Evolutionary conservation across 2,329 filamentous ascomycete genomes (phyloP).

Genomic region (Neonectria neomacrospora): DNA sequence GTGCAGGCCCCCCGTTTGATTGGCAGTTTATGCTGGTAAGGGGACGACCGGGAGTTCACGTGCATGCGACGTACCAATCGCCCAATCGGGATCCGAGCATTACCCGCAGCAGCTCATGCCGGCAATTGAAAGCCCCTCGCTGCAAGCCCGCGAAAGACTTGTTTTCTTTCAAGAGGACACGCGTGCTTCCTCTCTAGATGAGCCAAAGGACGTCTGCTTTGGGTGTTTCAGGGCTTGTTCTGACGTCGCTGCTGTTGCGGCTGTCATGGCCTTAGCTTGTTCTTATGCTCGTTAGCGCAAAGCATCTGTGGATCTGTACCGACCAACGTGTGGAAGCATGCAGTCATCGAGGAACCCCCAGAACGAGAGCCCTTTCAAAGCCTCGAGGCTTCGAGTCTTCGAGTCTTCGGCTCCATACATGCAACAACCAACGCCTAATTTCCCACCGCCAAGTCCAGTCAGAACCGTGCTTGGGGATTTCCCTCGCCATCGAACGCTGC

Average conservation of each 20-base stretch:
- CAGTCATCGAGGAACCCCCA: slow-evolving; percentile 5
- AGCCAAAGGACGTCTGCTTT: background rate
- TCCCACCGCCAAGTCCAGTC: background rate
- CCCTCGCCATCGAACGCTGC: background rate
- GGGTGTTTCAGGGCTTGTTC: slow-evolving; percentile 9
- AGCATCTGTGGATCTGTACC: slow-evolving; percentile 14
- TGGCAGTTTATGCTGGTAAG: slow-evolving; percentile 43
- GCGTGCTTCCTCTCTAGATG: no score
- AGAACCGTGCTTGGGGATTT: background rate
- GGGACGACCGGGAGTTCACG: slow-evolving; percentile 42
- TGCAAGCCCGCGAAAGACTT: background rate
- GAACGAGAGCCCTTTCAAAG: background rate
- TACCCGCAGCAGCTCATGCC: slow-evolving; percentile 33
- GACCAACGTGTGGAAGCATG: background rate
- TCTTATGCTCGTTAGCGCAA: slow-evolving; percentile 11
- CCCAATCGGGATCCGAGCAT: slow-evolving; percentile 38
- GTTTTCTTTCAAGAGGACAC: background rate
- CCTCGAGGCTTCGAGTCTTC: background rate
- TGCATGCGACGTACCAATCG: slow-evolving; percentile 32
- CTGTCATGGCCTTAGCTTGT: slow-evolving; percentile 20
- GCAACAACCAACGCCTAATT: background rate
- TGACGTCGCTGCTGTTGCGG: slow-evolving; percentile 12
- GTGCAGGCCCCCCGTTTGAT: slow-evolving; percentile 40
- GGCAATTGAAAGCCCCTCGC: background rate
- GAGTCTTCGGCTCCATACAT: no score